A percentile compares a stretch with the other conserved stretches of the same genome.
Conservation (phyloP, 805 yeast species). For the Saturnispora sanitii region DNA sequence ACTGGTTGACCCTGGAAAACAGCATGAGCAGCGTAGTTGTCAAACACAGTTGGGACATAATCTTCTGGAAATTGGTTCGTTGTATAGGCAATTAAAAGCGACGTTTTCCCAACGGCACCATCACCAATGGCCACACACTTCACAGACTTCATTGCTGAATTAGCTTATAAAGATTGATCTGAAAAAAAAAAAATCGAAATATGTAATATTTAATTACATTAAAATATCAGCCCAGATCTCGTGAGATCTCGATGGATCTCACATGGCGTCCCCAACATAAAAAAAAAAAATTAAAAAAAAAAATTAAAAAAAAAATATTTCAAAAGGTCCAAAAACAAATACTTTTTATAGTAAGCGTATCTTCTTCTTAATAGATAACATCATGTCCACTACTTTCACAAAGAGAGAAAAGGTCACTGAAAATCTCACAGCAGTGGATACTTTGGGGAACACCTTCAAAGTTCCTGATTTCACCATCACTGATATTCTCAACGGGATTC, state of each 20-base stretch:
- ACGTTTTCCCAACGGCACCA: conserved; percentile 93
- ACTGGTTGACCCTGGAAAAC: conserved; percentile 74
- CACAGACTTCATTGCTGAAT: conserved; percentile 65
- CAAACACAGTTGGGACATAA: conserved; percentile 90
- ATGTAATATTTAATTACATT: too few species aligned
- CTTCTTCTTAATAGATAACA: background rate
- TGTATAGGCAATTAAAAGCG: conserved; percentile 78
- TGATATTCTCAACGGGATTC: conserved; percentile 48
- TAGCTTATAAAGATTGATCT: background rate
- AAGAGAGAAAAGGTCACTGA: conserved; percentile 8
- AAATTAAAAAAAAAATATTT: too few species aligned
- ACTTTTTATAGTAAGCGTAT: too few species aligned
- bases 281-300: too few species aligned
- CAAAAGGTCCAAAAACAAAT: too few species aligned
- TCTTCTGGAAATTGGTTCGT: conserved; percentile 90
- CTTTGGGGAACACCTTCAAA: conserved; percentile 43
- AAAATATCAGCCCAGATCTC: too few species aligned
- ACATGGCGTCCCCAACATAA: too few species aligned
- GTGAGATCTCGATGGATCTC: too few species aligned
- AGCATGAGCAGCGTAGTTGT: conserved; percentile 80
- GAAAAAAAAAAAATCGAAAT: too few species aligned
- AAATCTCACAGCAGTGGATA: conserved; percentile 33
- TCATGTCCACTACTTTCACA: background rate
- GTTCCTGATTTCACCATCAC: conserved; percentile 57
- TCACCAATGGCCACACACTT: conserved; percentile 94